These are phyloP conservation scores for Cladorrhinum sp. DNA, from an alignment of 2,329 filamentous ascomycete genomes.

Conservation along the genomic window DNA sequence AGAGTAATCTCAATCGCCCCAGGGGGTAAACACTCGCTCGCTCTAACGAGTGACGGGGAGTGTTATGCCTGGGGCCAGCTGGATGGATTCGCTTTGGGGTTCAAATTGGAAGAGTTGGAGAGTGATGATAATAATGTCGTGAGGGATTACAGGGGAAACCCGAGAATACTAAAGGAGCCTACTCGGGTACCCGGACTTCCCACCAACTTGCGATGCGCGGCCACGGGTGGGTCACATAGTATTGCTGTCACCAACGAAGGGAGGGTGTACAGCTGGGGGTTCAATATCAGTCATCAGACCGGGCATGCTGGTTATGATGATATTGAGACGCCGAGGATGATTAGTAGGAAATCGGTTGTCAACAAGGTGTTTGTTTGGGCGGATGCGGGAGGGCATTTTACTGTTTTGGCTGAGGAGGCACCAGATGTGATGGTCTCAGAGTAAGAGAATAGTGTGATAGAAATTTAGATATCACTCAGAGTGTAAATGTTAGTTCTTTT, in stretches of 20 bases:
- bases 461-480: no score
- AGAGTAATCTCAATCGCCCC: background rate
- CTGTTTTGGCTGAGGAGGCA: conserved; percentile 3
- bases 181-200: background rate
- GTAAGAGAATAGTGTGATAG: no score
- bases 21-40: background rate
- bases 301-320: background rate
- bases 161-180: background rate
- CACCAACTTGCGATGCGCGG: background rate
- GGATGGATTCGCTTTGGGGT: background rate
- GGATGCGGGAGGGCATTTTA: conserved; percentile 3
- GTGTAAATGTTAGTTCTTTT: no score
- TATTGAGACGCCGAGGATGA: background rate
- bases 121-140: background rate
- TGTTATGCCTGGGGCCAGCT: background rate
- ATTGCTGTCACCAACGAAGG: background rate
- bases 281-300: background rate
- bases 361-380: background rate
- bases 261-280: conserved; percentile 1
- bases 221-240: background rate
- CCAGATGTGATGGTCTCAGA: background rate
- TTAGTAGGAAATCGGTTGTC: background rate
- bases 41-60: background rate
- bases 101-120: background rate
- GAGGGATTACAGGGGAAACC: background rate